phyloP scores from a whole-genome alignment of 352 stramenopile genomes.

The Nothophytophthora sp. region DNA sequence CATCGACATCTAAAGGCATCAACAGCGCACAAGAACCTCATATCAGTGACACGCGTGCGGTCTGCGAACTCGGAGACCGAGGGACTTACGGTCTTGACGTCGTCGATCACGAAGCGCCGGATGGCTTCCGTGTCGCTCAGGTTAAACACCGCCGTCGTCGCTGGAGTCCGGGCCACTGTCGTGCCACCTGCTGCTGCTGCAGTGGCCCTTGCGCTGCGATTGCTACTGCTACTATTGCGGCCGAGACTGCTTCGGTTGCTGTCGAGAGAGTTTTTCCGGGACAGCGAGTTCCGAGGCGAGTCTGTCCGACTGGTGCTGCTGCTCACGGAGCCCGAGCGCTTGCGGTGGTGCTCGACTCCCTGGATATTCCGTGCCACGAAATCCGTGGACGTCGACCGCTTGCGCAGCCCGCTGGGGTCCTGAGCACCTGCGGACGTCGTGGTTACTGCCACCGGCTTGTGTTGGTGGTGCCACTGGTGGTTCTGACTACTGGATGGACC shows the following conservation, averaged over 20 bases:
- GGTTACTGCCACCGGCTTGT: slow-evolving; percentile 12
- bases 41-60: slow-evolving; percentile 14
- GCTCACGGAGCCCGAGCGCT: slow-evolving; percentile 29
- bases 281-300: slow-evolving; percentile 23
- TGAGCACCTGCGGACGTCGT: slow-evolving; percentile 4
- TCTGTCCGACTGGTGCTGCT: slow-evolving; percentile 20
- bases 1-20: slow-evolving; percentile 75
- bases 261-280: slow-evolving; percentile 37
- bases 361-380: slow-evolving; percentile 44
- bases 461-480: slow-evolving; percentile 23
- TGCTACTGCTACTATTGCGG: slow-evolving; percentile 26
- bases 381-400: slow-evolving; percentile 33
- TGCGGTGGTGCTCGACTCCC: slow-evolving; percentile 34
- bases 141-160: slow-evolving; percentile 22
- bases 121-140: slow-evolving; percentile 71
- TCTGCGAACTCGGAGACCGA: background rate
- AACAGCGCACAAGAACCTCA: slow-evolving; percentile 1
- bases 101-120: slow-evolving; percentile 59
- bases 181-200: slow-evolving; percentile 2
- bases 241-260: slow-evolving; percentile 17
- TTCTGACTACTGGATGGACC: slow-evolving; percentile 3
- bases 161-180: background rate
- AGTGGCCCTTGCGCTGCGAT: slow-evolving; percentile 18
- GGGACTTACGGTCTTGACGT: slow-evolving; percentile 65
- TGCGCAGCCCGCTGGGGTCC: slow-evolving; percentile 29